Evolutionary conservation across 306 rosid species (phyloP), one percentile per base, ranked within the genome.

Genomic region (Rosa lucieae): DNA sequence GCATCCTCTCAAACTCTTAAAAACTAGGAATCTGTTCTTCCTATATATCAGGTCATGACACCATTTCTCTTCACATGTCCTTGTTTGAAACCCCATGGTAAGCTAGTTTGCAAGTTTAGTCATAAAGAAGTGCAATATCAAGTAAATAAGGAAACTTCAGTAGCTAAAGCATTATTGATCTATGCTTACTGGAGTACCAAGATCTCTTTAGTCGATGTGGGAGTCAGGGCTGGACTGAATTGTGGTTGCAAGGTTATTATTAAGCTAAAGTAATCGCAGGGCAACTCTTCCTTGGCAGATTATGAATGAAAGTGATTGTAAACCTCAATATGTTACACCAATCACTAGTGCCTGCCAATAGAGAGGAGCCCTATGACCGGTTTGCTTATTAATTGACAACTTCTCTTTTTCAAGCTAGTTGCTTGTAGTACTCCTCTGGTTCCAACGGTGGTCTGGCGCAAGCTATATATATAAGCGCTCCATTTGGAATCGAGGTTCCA

Each of bases 201-300:
- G 20, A 51, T 51, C 56, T 51, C 6, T 11, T 49, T 52, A 13
- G 20, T 17, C n/a, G 7, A 52, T 5, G 21, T 18, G 21, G 59
- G 20, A 14, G 5, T 52, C 59, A 52, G 21, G 23, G 59, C 20
- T 17, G 56, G 39, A 35, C 23, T 23, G 65, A 61, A 4, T 44
- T 10, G 40, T 5, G 40, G 18, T 11, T 10, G 39, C 67, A n/a
- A 5, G 39, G 40, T 37, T 5, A 32, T 32, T 32, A 32, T 35
- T 85, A 86, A 87, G 90, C 88, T 51, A 82, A 87, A 86, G 75
- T 80, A 80, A 81, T 85, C 83, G 74, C 49, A 84, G 93, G 90
- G 90, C 86, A 85, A 80, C 93, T 88, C 91, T 87, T 86, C 85
- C 70, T 86, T 88, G 93, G 90, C 91, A 79, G 67, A 80, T n/a